These are phyloP conservation scores for Scenedesmus sp. DNA, from an alignment of 163 green algal species.

Conservation along the genomic window DNA sequence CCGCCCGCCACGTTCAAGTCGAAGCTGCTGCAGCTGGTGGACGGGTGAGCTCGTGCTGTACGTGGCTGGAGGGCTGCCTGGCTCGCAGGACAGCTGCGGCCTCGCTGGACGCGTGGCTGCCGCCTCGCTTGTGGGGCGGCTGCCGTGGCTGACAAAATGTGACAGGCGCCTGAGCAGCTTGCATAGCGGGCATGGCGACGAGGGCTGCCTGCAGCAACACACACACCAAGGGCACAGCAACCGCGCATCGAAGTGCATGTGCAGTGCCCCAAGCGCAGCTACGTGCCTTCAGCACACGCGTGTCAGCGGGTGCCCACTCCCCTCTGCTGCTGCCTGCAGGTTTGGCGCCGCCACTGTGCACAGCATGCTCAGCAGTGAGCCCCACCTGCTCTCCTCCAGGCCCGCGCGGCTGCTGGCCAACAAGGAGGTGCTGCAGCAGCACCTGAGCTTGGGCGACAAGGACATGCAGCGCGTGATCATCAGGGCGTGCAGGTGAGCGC, in stretches of 20 bases:
- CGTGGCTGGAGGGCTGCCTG: background rate
- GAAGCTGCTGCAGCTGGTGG: slow-evolving; percentile 39
- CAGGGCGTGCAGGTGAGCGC: background rate
- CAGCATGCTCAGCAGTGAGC: background rate
- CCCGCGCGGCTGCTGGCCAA: background rate
- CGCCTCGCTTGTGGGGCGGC: too few relatives aligned
- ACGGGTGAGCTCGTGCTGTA: background rate
- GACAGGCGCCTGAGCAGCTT: background rate
- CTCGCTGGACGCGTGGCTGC: too few relatives aligned
- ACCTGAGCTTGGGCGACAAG: background rate
- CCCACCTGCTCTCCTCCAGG: background rate
- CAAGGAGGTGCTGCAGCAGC: background rate
- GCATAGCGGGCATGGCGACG: too few relatives aligned
- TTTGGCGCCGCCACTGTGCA: background rate
- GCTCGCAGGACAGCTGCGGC: background rate
- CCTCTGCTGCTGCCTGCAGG: background rate
- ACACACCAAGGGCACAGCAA: too few relatives aligned
- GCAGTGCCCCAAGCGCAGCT: too few relatives aligned
- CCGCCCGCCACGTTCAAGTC: slow-evolving; percentile 28
- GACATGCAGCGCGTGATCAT: background rate
- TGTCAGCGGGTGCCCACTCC: too few relatives aligned
- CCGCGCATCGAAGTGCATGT: too few relatives aligned
- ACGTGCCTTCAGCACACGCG: too few relatives aligned
- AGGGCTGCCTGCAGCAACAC: too few relatives aligned
- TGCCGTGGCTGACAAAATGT: too few relatives aligned